Conservation (phyloP, 2,329 filamentous ascomycete species). For the Furcasterigmium furcatum region DNA sequence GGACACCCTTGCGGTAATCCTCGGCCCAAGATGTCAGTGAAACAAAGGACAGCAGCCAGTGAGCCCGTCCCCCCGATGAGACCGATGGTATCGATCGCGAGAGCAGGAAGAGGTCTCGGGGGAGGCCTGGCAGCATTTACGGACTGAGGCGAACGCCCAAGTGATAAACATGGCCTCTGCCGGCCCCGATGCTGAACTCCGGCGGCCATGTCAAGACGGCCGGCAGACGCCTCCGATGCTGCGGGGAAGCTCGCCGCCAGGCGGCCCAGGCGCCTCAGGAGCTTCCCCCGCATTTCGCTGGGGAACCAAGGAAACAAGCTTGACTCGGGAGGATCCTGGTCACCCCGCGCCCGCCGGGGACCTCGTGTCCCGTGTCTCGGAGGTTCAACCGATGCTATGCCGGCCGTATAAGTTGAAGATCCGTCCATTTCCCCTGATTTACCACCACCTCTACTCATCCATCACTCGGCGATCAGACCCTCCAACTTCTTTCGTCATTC, state of each 20-base stretch:
- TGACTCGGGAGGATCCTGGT: neutral
- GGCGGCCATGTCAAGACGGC: no score
- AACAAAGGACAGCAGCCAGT: no score
- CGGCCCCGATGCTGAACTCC: no score
- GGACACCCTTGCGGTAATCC: neutral
- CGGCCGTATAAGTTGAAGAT: conserved; percentile 4
- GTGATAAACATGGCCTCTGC: no score
- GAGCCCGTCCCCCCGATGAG: no score
- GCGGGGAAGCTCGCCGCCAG: neutral
- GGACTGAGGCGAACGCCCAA: no score
- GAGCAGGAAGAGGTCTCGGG: no score
- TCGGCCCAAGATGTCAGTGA: neutral
- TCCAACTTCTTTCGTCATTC: no score
- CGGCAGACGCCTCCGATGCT: neutral
- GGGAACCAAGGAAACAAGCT: neutral
- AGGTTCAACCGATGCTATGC: conserved; percentile 1
- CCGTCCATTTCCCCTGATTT: neutral
- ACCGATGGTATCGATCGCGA: no score
- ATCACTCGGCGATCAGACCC: no score
- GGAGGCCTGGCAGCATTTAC: no score
- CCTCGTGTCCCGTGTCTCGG: conserved; percentile 1
- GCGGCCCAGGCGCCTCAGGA: no score
- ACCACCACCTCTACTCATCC: neutral
- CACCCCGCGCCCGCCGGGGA: neutral
- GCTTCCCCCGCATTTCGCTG: neutral